Base-by-base conservation (phyloP, 768 basidiomycete species). In the Favolaschia claudopus region DNA sequence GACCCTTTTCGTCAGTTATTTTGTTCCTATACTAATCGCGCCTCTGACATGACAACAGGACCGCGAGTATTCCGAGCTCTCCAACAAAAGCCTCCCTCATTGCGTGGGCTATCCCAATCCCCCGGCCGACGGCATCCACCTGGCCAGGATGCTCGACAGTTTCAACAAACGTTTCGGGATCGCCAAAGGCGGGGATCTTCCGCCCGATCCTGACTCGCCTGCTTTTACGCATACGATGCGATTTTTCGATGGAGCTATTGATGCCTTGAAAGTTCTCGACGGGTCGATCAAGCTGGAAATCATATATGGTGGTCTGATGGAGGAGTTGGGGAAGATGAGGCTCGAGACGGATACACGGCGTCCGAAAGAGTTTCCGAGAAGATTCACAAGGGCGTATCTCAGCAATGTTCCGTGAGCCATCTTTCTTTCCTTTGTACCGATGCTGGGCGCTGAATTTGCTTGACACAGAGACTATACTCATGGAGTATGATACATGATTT, bases 301-400 rank as follows among this genome's bases (percentile, higher is more conserved):
- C 37, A 44, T 76, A 4, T 54, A 51, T 29, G 74, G 74, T n/a
- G 75, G 73, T 3, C 52, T 76, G 13, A 67, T 69, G 25, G 59
- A 72, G 29, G 72, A 71, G 59, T 58, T 76, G 24, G 56, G 62
- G 1, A 75, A 74, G 58, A 70, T 75, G 39, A 52, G 64, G 20
- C 50, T 68, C 8, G 65, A 67, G 13, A 67, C 67, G 13, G 73
- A 72, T 36, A 57, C 22, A 3, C 29, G 45, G 4, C 64, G 72
- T 13, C 71, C 73, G 5, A 33, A 61, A 5, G 17, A 53, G 2
- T 76, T 76, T 51, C 75, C 74, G 5, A 68, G 61, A 39, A 55
- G 63, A 34, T 76, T 68, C 47, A 75, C 69, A 4, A 55, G 75
- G 15, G 74, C 75, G 43, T 78, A 74, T 69, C 47, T 77, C 27